Conservation (phyloP, 1,284 basidiomycete species). For the Mycena sp. region DNA sequence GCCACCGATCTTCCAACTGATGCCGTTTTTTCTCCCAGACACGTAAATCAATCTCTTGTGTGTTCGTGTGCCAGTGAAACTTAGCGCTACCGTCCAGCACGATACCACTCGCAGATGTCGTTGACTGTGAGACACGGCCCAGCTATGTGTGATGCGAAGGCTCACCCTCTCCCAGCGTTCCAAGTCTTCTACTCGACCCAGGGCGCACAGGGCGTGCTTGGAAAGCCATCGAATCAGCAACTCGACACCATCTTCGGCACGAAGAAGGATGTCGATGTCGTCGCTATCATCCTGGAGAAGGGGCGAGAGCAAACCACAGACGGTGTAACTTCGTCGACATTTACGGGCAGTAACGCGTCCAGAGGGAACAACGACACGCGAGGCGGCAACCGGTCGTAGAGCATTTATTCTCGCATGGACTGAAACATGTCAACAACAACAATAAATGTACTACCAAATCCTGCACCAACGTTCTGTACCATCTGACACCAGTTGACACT, state of each 20-base stretch:
- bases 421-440: background rate
- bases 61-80: constrained; percentile 18
- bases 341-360: constrained; percentile 14
- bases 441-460: constrained; percentile 24
- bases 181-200: constrained; percentile 64
- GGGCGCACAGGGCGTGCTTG: constrained; percentile 77
- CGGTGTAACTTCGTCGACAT: constrained; percentile 40
- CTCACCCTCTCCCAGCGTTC: constrained; percentile 53
- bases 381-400: constrained; percentile 32
- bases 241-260: constrained; percentile 77
- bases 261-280: constrained; percentile 70
- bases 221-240: constrained; percentile 79
- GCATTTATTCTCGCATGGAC: background rate
- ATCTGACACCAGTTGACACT: no score
- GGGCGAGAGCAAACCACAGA: constrained; percentile 67
- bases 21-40: constrained; percentile 52
- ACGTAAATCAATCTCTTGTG: constrained; percentile 59
- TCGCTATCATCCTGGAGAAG: constrained; percentile 65
- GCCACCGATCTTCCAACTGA: constrained; percentile 37
- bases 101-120: constrained; percentile 73
- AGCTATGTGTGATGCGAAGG: constrained; percentile 10
- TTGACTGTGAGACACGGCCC: constrained; percentile 70
- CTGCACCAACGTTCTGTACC: no score
- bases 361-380: constrained; percentile 46
- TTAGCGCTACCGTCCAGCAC: constrained; percentile 51